Conservation (phyloP, 2,329 filamentous ascomycete species). For the Phyllosticta paracitricarpa region DNA sequence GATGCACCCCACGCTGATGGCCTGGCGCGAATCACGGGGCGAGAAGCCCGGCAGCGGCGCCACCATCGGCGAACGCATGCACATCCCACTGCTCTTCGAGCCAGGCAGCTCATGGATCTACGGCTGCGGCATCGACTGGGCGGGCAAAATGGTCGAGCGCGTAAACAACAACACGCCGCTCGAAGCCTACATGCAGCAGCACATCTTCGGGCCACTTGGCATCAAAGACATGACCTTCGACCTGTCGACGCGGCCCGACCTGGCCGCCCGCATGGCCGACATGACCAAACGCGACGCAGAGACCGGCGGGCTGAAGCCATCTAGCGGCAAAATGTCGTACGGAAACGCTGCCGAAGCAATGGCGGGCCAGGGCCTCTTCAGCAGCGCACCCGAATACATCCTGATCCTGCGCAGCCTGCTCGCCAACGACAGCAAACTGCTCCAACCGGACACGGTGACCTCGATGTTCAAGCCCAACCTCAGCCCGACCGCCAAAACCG, state of each 20-base stretch:
- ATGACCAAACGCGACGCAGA: slow-evolving; percentile 17
- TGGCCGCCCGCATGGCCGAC: slow-evolving; percentile 11
- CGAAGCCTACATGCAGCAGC: slow-evolving; percentile 18
- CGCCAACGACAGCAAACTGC: slow-evolving; percentile 18
- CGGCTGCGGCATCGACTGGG: slow-evolving; percentile 17
- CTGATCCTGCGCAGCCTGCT: slow-evolving; percentile 24
- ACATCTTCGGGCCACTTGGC: slow-evolving; percentile 17
- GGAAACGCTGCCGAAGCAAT: background rate
- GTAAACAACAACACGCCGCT: slow-evolving; percentile 14
- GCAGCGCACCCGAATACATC: slow-evolving; percentile 18
- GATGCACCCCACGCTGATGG: slow-evolving; percentile 13
- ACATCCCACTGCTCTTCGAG: slow-evolving; percentile 19
- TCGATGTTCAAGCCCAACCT: slow-evolving; percentile 25
- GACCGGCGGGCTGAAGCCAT: slow-evolving; percentile 12
- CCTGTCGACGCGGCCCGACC: slow-evolving; percentile 6
- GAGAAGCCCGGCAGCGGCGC: slow-evolving; percentile 8
- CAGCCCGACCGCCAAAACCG: background rate
- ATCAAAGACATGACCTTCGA: slow-evolving; percentile 19
- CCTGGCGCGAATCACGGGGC: slow-evolving; percentile 12
- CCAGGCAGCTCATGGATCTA: slow-evolving; percentile 18
- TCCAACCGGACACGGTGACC: slow-evolving; percentile 19
- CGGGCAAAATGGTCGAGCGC: slow-evolving; percentile 18
- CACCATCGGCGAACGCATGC: slow-evolving; percentile 12
- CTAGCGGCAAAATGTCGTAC: slow-evolving; percentile 12
- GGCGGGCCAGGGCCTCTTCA: slow-evolving; percentile 9